A percentile compares a stretch with the other conserved stretches of the same genome.
phyloP scores from a whole-genome alignment of 495 filamentous ascomycete genomes.

The Xylaria acuta region DNA sequence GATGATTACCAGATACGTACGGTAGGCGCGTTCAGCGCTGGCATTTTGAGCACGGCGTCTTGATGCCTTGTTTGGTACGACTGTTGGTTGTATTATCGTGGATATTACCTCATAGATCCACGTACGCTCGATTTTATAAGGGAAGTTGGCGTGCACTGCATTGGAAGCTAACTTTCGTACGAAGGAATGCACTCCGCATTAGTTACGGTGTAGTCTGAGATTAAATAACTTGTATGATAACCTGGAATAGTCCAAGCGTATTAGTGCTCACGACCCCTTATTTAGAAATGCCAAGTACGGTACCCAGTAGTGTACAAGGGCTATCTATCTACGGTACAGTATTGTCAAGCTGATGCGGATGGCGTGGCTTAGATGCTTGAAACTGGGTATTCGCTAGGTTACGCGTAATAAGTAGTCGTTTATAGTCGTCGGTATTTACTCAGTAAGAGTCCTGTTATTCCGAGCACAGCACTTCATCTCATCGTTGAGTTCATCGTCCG shows the following conservation, averaged over 20 bases:
- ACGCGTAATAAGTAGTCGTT: not conserved
- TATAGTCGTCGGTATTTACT: not conserved
- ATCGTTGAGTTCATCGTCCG: too few relatives aligned
- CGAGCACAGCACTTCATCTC: not conserved
- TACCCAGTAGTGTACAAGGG: not conserved
- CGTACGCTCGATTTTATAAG: not conserved
- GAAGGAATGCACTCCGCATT: not conserved
- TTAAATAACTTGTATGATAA: not conserved
- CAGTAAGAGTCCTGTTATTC: too few relatives aligned
- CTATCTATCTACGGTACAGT: not conserved
- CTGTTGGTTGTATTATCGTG: not conserved
- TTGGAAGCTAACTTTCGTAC: not conserved
- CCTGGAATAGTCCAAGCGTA: too few relatives aligned
- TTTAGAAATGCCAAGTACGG: not conserved
- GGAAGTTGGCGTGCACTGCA: not conserved
- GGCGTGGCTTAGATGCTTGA: conserved; percentile 1
- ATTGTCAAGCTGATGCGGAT: not conserved
- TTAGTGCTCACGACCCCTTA: not conserved
- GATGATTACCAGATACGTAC: not conserved
- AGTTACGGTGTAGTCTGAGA: not conserved
- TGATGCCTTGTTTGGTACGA: not conserved
- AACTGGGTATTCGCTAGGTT: not conserved
- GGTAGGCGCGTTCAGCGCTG: conserved; percentile 1
- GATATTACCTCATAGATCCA: not conserved
- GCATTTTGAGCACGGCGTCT: conserved; percentile 15